Base-by-base conservation (phyloP, 768 basidiomycete species). In the Lactarius deliciosus region DNA sequence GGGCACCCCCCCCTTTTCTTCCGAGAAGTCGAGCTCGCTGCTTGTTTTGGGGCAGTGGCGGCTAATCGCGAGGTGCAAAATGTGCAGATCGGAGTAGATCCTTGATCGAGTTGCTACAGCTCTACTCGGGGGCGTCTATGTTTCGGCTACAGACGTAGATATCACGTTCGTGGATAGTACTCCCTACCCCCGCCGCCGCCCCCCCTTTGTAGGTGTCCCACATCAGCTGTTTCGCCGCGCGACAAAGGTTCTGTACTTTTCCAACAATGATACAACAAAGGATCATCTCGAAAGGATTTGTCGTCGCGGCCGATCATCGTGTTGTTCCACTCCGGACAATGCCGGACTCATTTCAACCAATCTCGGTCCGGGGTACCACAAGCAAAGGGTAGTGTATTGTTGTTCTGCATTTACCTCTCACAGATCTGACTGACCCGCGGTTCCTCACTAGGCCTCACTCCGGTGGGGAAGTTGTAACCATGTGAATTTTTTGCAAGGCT, bases 241-340 rank as follows among this genome's bases (percentile, higher is more conserved):
- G 22, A 11, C n/a, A 58, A 30, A 25, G 50, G 25, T 16, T 25
- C 50, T 53, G 22, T 28, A 47, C n/a, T 22, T 1, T 22, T 50
- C 47, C 22, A 25, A 50, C 10, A 9, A 50, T 13, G 22, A 50
- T 50, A 50, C 22, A 50, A n/a, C 41, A 41, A 50, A 50, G 10
- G 50, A 53, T 53, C 13, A 15, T 13, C 20, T n/a, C 10, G 10
- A 53, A 25, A 53, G 5, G 25, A 25, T 25, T 50, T 53, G 11
- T 53, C 43, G 41, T 43, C 20, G 28, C 13, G 30, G 60, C 18
- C 18, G 65, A 63, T 66, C 65, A 57, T 40, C 41, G 59, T 25
- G 18, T 11, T 11, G 34, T 40, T 38, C 59, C 11, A 47, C 36
- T 55, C 61, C 60, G 65, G 65, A 57, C n/a, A 55, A 60, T 45